Evolutionary conservation across 2,329 filamentous ascomycete species (phyloP), one percentile per base, ranked within the genome.

Genomic region (Fusarium illudens): DNA sequence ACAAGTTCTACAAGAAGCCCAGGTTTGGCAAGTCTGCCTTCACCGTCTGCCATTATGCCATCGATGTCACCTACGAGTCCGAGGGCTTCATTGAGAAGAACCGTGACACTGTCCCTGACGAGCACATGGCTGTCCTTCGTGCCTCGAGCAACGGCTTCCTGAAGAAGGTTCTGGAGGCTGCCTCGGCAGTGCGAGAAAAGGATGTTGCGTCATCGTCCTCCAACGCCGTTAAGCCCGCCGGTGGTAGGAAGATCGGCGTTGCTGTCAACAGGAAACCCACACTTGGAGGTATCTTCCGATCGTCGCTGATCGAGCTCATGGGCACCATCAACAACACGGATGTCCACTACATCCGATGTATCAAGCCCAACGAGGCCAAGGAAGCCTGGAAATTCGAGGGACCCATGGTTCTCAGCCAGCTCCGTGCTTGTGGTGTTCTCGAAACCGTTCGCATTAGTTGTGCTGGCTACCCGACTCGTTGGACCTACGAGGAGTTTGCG

Each of bases 31-130:
- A 98, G 81, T 97, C 94, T 13, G 87, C 96, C 1, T 99, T 99
- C 82, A 98, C 96, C 8, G 94, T 99, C 67, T 98, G 95, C 80
- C 96, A 99, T 81, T 99, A 99, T 81, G 96, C 96, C 54, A 86
- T 99, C 59, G 96, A 99, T 75, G 96, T 99, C 73, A 98, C 95
- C 17, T 99, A 99, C 78, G 96, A 99, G 80, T 98, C 95, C 2
- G 96, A 99, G 73, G 96, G 96, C 48, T 99, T 99, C 81, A 97
- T 99, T 75, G 96, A 99, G 80, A 99, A 99, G 87, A 99, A 99
- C 81, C 90, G 96, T 79, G 96, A 99, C 79, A 99, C 96, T 19
- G 96, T 99, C 48, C 96, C 96, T 6, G 96, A 99, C 76, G 96
- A 99, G 82, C 96, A 98, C 77, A 92, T 99, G 90, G 94, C 96